A percentile compares a stretch with the other conserved stretches of the same genome.
These are phyloP conservation scores for Byssothecium circinans DNA, from an alignment of 2,329 filamentous ascomycete species.

Conservation along the genomic window DNA sequence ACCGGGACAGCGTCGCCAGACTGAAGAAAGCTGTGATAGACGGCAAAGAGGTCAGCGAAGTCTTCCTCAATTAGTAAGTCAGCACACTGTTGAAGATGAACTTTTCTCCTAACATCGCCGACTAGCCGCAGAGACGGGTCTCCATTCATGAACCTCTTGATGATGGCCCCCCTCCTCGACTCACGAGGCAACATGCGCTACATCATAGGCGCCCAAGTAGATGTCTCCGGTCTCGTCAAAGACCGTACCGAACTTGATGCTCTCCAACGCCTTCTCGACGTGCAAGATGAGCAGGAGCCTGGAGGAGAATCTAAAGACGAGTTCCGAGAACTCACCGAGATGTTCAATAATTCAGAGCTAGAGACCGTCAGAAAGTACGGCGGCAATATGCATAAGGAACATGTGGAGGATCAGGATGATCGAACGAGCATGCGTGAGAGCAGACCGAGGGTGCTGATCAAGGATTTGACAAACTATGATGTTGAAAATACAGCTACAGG, in stretches of 20 bases:
- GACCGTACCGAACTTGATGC: slow-evolving; percentile 67
- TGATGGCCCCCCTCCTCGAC: slow-evolving; percentile 72
- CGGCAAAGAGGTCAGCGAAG: slow-evolving; percentile 71
- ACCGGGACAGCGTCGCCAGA: slow-evolving; percentile 62
- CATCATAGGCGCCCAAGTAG: slow-evolving; percentile 72
- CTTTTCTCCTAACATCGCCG: neutral
- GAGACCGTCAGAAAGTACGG: slow-evolving; percentile 65
- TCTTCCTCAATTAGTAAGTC: slow-evolving; percentile 72
- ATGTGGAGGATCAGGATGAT: slow-evolving; percentile 52
- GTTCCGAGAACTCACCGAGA: slow-evolving; percentile 67
- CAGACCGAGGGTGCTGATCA: slow-evolving; percentile 52
- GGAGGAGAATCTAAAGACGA: slow-evolving; percentile 56
- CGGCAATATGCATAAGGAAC: slow-evolving; percentile 63
- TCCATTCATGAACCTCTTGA: slow-evolving; percentile 75
- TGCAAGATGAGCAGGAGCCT: slow-evolving; percentile 34
- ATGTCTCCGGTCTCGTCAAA: slow-evolving; percentile 69
- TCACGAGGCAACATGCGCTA: slow-evolving; percentile 68
- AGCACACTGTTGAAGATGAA: neutral
- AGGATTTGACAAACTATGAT: slow-evolving; percentile 47
- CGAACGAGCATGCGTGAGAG: slow-evolving; percentile 27
- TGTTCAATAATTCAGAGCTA: slow-evolving; percentile 69
- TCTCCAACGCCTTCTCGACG: slow-evolving; percentile 53
- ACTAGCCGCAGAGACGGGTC: slow-evolving; percentile 69
- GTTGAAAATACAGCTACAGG: slow-evolving; percentile 19
- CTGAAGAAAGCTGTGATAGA: slow-evolving; percentile 62